Evolutionary conservation across 306 rosid genomes (phyloP).

Genomic region (Begonia loranthoides): DNA sequence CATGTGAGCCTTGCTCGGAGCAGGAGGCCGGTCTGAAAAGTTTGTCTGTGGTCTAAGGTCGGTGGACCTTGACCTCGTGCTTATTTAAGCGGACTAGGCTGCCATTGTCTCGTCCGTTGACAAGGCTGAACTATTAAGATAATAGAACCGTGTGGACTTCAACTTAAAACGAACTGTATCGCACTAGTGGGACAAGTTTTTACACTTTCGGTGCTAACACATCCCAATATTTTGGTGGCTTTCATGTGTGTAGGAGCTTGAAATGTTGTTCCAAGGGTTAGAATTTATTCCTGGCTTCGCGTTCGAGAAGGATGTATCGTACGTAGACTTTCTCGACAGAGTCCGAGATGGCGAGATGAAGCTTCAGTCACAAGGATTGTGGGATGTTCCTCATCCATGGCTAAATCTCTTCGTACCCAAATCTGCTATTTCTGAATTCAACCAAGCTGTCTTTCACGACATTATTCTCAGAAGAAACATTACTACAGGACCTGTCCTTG

Average conservation of each 20-base stretch:
- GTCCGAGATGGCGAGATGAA: constrained; percentile 36
- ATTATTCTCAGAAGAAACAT: constrained; percentile 48
- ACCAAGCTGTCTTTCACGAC: constrained; percentile 42
- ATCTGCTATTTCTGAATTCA: constrained; percentile 46
- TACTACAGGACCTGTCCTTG: constrained; percentile 23
- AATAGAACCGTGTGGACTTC: too few relatives aligned
- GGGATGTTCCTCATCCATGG: constrained; percentile 95
- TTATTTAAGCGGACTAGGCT: too few relatives aligned
- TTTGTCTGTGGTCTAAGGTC: too few relatives aligned
- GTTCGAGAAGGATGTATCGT: constrained; percentile 40
- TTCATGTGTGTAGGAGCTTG: constrained; percentile 20
- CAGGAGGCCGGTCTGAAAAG: too few relatives aligned
- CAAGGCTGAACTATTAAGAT: too few relatives aligned
- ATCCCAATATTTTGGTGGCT: too few relatives aligned
- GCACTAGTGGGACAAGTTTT: too few relatives aligned
- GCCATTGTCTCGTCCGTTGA: too few relatives aligned
- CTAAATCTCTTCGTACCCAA: constrained; percentile 64
- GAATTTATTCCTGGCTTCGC: constrained; percentile 29
- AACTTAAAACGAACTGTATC: too few relatives aligned
- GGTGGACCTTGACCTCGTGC: too few relatives aligned
- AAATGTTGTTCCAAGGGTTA: constrained; percentile 18
- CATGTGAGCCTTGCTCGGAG: too few relatives aligned
- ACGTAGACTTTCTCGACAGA: constrained; percentile 54
- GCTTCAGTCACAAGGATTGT: constrained; percentile 35
- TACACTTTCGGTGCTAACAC: too few relatives aligned